phyloP scores from a whole-genome alignment of 2,329 filamentous ascomycete species.

The Diatrype stigma region DNA sequence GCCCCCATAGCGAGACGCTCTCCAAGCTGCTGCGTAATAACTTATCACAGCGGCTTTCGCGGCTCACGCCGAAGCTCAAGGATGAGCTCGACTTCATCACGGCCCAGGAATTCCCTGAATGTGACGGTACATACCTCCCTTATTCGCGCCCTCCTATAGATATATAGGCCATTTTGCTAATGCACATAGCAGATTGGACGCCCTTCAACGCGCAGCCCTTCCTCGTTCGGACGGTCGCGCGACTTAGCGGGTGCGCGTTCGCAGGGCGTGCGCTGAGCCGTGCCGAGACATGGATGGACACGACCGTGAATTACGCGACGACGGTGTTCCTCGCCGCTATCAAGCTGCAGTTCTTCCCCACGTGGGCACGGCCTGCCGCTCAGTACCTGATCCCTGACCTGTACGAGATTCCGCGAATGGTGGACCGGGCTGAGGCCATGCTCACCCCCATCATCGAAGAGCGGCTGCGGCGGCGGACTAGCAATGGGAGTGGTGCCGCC shows the following conservation, averaged over 20 bases:
- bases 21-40: conserved; percentile 41
- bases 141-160: not conserved
- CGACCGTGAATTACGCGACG: conserved; percentile 46
- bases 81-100: conserved; percentile 43
- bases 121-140: conserved; percentile 29
- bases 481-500: no score
- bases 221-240: conserved; percentile 46
- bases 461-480: no score
- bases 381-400: conserved; percentile 45
- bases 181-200: conserved; percentile 45
- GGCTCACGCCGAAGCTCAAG: conserved; percentile 42
- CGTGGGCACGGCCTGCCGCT: conserved; percentile 43
- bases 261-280: conserved; percentile 48
- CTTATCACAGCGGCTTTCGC: conserved; percentile 43
- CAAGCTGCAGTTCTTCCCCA: conserved; percentile 48
- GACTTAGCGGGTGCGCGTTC: conserved; percentile 50
- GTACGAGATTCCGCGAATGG: conserved; percentile 39
- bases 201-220: conserved; percentile 49
- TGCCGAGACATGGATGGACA: conserved; percentile 50
- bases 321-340: conserved; percentile 44
- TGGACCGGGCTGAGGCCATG: conserved; percentile 38
- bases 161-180: conserved; percentile 5
- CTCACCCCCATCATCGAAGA: conserved; percentile 43
- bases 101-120: conserved; percentile 44
- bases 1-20: conserved; percentile 41